Percentiles rank a stretch among this genome's conserved stretches.
These are phyloP conservation scores for Glaciozyma antarctica DNA, from an alignment of 768 basidiomycete species.

Conservation along the genomic window DNA sequence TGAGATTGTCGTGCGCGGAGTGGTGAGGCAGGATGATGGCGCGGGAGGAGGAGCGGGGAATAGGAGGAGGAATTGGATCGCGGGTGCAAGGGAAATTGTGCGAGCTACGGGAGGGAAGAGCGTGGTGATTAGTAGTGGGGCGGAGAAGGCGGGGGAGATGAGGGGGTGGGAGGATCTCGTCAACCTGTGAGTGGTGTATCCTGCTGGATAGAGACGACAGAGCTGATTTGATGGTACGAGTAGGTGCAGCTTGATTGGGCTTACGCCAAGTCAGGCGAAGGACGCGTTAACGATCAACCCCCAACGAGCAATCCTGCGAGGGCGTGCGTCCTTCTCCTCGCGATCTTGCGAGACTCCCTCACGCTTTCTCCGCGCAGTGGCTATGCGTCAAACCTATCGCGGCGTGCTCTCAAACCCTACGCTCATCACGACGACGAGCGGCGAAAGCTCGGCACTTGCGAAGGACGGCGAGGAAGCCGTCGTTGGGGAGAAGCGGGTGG, in stretches of 20 bases:
- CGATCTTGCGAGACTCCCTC: neutral
- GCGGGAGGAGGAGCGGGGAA: slow-evolving; percentile 37
- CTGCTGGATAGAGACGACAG: neutral
- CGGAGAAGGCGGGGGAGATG: slow-evolving; percentile 51
- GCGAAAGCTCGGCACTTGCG: too few species aligned
- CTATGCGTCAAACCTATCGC: slow-evolving; percentile 27
- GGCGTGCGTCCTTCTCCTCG: slow-evolving; percentile 13
- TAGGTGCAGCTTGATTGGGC: slow-evolving; percentile 27
- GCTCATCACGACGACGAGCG: neutral
- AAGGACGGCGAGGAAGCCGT: too few species aligned
- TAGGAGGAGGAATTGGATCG: slow-evolving; percentile 58
- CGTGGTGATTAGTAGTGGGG: slow-evolving; percentile 61
- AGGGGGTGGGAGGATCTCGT: slow-evolving; percentile 63
- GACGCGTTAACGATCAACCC: slow-evolving; percentile 25
- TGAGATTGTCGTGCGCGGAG: slow-evolving; percentile 49
- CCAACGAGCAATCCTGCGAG: slow-evolving; percentile 25
- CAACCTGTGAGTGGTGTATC: slow-evolving; percentile 55
- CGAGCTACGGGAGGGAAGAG: slow-evolving; percentile 74
- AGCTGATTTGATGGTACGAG: neutral
- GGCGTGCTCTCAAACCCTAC: slow-evolving; percentile 29
- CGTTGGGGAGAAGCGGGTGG: too few species aligned
- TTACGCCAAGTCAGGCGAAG: slow-evolving; percentile 21
- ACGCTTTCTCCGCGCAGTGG: slow-evolving; percentile 13
- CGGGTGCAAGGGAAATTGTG: slow-evolving; percentile 73
- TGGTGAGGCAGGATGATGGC: slow-evolving; percentile 15